Conservation (phyloP, 257 asterid species). For the Cinchona pubescens region DNA sequence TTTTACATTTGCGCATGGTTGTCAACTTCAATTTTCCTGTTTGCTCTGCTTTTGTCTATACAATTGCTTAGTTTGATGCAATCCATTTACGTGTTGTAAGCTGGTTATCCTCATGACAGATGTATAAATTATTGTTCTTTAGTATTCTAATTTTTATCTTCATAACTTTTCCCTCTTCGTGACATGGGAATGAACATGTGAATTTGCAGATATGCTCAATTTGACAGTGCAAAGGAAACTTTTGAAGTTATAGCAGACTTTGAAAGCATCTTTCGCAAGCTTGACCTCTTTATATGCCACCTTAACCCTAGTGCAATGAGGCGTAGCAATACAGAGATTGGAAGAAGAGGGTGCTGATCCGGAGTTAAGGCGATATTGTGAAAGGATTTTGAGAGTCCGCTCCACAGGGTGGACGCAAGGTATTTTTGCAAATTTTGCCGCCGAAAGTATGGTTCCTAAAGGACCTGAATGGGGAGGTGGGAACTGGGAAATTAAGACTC, state of each 20-base stretch:
- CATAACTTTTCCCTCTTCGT: conserved; percentile 15
- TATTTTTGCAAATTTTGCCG: conserved; percentile 95
- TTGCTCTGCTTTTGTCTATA: background rate
- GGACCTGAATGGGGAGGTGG: conserved; percentile 99
- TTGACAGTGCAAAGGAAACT: conserved; percentile 96
- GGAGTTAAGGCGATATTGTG: conserved; percentile 92
- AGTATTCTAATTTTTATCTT: conserved; percentile 3
- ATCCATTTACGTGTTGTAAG: background rate
- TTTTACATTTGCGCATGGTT: background rate
- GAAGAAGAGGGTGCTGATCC: conserved; percentile 90
- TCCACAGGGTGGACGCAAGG: conserved; percentile 99
- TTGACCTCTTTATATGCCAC: conserved; percentile 94
- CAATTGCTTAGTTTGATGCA: background rate
- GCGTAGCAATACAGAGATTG: conserved; percentile 87
- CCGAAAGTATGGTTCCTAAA: conserved; percentile 99
- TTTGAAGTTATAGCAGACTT: conserved; percentile 92
- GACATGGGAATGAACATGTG: conserved; percentile 21
- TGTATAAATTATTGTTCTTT: background rate
- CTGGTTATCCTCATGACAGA: background rate
- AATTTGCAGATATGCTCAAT: conserved; percentile 86
- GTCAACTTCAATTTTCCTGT: background rate
- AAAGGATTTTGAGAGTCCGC: conserved; percentile 91
- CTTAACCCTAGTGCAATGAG: conserved; percentile 99
- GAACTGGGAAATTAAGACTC: conserved; percentile 97
- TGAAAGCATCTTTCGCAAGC: conserved; percentile 99